Conservation (phyloP, 352 stramenopile genomes). For the Globisporangium paroecandrum region DNA sequence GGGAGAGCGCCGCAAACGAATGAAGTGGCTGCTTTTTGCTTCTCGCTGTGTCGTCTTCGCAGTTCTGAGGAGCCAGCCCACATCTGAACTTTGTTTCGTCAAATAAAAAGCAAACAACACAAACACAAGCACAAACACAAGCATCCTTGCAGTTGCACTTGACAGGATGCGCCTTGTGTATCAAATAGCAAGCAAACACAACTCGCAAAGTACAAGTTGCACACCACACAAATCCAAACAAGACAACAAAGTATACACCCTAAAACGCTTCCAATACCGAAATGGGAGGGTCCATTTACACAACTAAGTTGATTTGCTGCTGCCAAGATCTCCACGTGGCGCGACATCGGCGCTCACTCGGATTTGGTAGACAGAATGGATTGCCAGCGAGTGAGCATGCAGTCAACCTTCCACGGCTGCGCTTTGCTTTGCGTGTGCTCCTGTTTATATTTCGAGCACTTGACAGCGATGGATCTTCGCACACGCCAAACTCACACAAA, state of each 20-base stretch:
- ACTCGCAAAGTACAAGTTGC: neutral
- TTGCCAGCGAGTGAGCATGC: neutral
- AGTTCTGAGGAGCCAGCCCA: neutral
- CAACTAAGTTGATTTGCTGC: neutral
- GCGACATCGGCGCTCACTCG: neutral
- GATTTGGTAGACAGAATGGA: neutral
- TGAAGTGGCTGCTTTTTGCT: neutral
- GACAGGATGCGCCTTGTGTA: no score
- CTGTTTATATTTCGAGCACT: neutral
- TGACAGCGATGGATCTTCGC: slow-evolving; percentile 3
- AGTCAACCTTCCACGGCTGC: neutral
- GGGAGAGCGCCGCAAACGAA: neutral
- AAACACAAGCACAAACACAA: neutral
- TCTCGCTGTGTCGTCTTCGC: neutral
- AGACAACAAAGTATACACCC: no score
- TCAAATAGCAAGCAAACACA: neutral
- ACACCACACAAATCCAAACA: neutral
- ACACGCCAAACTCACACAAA: neutral
- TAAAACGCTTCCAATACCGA: neutral
- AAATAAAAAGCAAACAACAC: neutral
- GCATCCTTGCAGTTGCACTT: neutral
- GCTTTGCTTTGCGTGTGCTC: neutral
- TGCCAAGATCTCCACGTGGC: neutral
- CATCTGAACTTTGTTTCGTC: neutral
- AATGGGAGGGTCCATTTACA: neutral